These are phyloP conservation scores for Excoecaria cochinchinensis DNA, from an alignment of 345 rosid species.

Conservation along the genomic window DNA sequence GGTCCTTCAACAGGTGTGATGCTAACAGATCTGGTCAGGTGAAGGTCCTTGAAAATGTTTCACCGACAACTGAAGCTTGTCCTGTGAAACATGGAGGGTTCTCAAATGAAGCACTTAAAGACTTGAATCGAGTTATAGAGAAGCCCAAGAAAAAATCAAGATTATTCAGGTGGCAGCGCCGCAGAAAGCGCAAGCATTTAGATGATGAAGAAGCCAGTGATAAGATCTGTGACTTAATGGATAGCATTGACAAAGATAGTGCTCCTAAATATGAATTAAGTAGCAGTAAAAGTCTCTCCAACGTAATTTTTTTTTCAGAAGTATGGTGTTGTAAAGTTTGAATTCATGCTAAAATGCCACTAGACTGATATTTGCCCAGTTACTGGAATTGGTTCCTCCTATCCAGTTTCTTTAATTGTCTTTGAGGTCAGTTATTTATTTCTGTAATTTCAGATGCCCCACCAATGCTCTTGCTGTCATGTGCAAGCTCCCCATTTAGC, in stretches of 20 bases:
- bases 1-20: not conserved
- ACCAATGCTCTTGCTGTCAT: conserved; percentile 40
- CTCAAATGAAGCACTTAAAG: conserved; percentile 14
- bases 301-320: conserved; percentile 17
- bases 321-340: not conserved
- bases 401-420: conserved; percentile 7
- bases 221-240: not conserved
- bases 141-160: conserved; percentile 32
- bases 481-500: conserved; percentile 34
- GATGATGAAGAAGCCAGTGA: conserved; percentile 21
- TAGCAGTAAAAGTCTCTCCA: conserved; percentile 13
- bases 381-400: conserved; percentile 7
- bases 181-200: conserved; percentile 23
- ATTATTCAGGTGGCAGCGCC: conserved; percentile 41
- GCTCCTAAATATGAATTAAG: conserved; percentile 1
- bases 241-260: conserved; percentile 1
- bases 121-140: conserved; percentile 6
- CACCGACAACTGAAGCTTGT: conserved; percentile 5
- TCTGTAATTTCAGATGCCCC: conserved; percentile 37
- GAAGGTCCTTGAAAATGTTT: not conserved
- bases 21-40: not conserved
- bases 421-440: not conserved
- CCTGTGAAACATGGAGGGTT: conserved; percentile 7
- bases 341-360: not conserved
- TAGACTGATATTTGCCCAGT: not conserved